These are phyloP conservation scores for Alternaria alternata DNA, from an alignment of 2,329 filamentous ascomycete species.

Conservation along the genomic window DNA sequence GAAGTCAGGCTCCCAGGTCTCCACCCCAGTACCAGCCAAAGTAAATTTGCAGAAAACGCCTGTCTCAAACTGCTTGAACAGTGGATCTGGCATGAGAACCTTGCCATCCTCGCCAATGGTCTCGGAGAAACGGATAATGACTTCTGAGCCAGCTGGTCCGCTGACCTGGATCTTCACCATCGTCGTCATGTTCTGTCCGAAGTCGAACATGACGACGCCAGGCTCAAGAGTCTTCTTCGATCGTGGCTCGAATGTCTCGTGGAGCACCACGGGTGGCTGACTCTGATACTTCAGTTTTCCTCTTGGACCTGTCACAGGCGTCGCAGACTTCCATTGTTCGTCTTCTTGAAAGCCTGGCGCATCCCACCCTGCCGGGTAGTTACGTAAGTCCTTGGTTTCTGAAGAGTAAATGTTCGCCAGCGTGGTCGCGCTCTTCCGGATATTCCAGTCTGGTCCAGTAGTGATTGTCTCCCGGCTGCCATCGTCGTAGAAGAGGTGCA, in stretches of 20 bases:
- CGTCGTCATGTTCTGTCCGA: conserved; percentile 47
- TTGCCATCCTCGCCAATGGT: conserved; percentile 41
- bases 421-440: background rate
- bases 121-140: conserved; percentile 45
- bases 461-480: background rate
- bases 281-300: conserved; percentile 53
- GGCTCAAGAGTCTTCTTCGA: conserved; percentile 25
- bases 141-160: conserved; percentile 38
- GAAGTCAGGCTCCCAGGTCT: background rate
- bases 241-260: conserved; percentile 48
- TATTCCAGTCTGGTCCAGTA: background rate
- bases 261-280: conserved; percentile 51
- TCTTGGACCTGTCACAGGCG: conserved; percentile 51
- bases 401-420: background rate
- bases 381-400: background rate
- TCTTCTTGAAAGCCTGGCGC: conserved; percentile 33
- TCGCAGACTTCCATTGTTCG: conserved; percentile 44
- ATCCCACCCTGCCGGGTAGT: conserved; percentile 38
- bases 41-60: conserved; percentile 53
- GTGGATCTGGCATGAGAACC: conserved; percentile 54
- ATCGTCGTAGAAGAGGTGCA: background rate
- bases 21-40: conserved; percentile 36
- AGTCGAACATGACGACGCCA: conserved; percentile 41
- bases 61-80: conserved; percentile 51
- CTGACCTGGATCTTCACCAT: conserved; percentile 41